Evolutionary conservation across 163 green algal genomes (phyloP), one percentile per base, ranked within the genome.

Genomic region (Prototheca wickerhamii): DNA sequence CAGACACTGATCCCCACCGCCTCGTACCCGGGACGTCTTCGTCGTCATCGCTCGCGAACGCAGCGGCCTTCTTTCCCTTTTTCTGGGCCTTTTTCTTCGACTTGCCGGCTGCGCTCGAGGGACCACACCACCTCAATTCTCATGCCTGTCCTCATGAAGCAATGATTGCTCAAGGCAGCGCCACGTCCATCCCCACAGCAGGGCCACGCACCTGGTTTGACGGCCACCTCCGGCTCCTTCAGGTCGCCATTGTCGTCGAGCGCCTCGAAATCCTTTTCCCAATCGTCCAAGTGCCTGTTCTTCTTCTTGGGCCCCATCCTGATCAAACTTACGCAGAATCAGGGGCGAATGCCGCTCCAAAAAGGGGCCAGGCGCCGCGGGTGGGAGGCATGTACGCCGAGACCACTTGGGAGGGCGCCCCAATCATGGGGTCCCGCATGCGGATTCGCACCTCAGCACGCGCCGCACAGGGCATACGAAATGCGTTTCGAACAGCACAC

Each of bases 41-140:
- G 15, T 82, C 74, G 50, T 87, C 83, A 20, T 62, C 70, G 61
- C 76, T 71, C n/a, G n/a, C n/a, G 61, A 86, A 86, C 17, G 26
- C 43, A 26, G 55, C 59, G 1, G 62, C 64, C 53, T 77, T 78
- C 71, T 84, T 84, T 31, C 77, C 72, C 44, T 82, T 81, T 28
- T 86, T 85, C 71, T 87, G 84, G 33, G 65, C 63, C 63, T 79
- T 84, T 59, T 86, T 82, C 44, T 76, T 79, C 26, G 64, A 37
- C 65, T 79, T 74, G 42, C 56, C 59, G 28, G 63, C 65, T 49
- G 58, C 54, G 20, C 26, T 60, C 7, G 8, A 21, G 26, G 17
- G 1, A 23, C 37, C 1, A 60, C 10, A 60, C 23, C 20, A 21
- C 15, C 17, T 37, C 6, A 35, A 59, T 6, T 54, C 10, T 55